phyloP scores from a whole-genome alignment of 192 early-diverging fungal species.

The Diversispora epigaea region DNA sequence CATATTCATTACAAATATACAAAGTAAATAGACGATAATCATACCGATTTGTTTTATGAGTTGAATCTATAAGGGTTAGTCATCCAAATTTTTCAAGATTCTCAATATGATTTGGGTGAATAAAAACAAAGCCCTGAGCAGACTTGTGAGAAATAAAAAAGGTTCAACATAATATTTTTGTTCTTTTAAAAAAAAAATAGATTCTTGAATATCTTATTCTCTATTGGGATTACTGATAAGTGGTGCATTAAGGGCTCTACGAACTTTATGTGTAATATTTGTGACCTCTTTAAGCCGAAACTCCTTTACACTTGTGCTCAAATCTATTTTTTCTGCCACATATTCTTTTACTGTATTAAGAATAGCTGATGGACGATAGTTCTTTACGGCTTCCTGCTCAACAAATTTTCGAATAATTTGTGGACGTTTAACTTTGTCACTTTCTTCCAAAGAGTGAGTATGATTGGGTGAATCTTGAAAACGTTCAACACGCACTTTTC shows the following conservation, averaged over 20 bases:
- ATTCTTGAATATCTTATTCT: conserved; percentile 1
- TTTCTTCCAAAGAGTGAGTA: neutral
- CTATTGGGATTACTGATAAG: conserved; percentile 1
- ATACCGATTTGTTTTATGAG: conserved; percentile 30
- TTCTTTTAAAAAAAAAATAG: conserved; percentile 9
- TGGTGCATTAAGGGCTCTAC: neutral
- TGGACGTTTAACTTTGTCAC: neutral
- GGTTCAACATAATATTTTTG: neutral
- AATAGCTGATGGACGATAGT: neutral
- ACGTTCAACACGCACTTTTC: neutral
- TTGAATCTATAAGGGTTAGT: conserved; percentile 32
- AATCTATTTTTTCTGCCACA: neutral
- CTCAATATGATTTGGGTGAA: neutral
- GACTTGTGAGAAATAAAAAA: neutral
- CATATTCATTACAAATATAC: conserved; percentile 23
- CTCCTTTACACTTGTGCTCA: neutral
- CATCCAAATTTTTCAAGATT: conserved; percentile 25
- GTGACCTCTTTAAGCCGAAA: neutral
- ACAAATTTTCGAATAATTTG: neutral
- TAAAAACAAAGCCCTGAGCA: conserved; percentile 25
- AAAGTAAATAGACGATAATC: conserved; percentile 31
- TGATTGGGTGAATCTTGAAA: conserved; percentile 12
- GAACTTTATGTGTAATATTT: neutral
- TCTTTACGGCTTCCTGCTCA: conserved; percentile 1
- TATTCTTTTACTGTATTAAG: conserved; percentile 8